Evolutionary conservation across 805 yeast species (phyloP).

Genomic region (Yamadazyma takamatsuzukensis): DNA sequence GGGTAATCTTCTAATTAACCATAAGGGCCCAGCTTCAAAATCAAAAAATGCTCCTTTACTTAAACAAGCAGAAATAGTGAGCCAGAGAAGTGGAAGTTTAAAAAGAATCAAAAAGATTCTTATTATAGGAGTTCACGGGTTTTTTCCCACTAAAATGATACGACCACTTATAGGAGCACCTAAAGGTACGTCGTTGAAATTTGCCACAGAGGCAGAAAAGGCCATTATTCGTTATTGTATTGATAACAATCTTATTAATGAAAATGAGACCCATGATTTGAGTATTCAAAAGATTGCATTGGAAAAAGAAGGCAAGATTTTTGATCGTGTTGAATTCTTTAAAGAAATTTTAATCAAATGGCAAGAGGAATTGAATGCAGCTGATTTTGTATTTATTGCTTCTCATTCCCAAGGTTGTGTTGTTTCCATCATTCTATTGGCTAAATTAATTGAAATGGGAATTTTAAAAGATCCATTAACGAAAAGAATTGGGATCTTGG

Average conservation of each 20-base stretch:
- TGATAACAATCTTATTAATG: constrained; percentile 35
- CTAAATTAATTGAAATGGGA: constrained; percentile 62
- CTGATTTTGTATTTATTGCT: constrained; percentile 88
- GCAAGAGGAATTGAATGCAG: constrained; percentile 52
- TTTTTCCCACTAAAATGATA: constrained; percentile 83
- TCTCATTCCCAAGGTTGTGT: constrained; percentile 97
- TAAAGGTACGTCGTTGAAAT: constrained; percentile 89
- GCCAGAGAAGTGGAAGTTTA: constrained; percentile 26
- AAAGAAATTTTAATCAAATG: constrained; percentile 68
- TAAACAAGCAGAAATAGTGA: constrained; percentile 14
- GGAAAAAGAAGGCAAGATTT: constrained; percentile 89
- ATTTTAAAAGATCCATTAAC: constrained; percentile 34
- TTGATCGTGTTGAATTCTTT: constrained; percentile 80
- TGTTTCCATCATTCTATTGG: constrained; percentile 76
- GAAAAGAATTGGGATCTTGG: constrained; percentile 65
- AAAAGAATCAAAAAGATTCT: constrained; percentile 53
- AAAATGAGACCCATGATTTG: constrained; percentile 26
- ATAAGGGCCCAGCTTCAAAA: constrained; percentile 10
- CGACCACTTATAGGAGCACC: constrained; percentile 92
- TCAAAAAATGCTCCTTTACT: constrained; percentile 9
- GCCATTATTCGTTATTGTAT: constrained; percentile 63
- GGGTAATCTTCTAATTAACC: constrained; percentile 40
- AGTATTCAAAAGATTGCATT: constrained; percentile 86
- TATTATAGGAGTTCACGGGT: constrained; percentile 93
- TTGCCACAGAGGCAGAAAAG: constrained; percentile 85